Base-by-base conservation (phyloP, 176 grass and related monocot genomes). In the Ensete ventricosum region DNA sequence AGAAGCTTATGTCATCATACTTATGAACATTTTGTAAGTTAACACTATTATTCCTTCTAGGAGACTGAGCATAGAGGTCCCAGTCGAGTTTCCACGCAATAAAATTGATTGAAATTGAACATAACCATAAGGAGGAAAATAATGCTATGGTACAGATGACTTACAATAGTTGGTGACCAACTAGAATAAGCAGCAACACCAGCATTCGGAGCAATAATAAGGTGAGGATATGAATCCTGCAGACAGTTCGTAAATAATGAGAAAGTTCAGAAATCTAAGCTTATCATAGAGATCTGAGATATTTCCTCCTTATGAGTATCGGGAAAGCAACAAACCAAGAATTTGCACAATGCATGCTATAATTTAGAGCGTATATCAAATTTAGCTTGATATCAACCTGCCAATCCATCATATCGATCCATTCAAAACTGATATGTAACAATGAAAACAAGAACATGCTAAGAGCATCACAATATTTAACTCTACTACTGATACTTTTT, bases 151-250 rank as follows among this genome's bases (percentile, higher is more conserved):
- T 64, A 25, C 8, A 29, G 63, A 76, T 80, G 65, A 87, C 95
- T 83, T 85, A 98, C 90, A 79, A 98, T 84, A 73, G 95, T 91
- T 54, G 95, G 86, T 77, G 82, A 77, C 95, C 95, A 98, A 70
- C 78, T 91, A 85, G 86, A 84, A 83, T 91, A 93, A 59, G 95
- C 95, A 52, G 95, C 90, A 43, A 98, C 77, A 85, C 95, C 90
- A 29, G 95, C 95, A 98, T 98, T 98, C 79, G 88, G 86, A 67
- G 88, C 95, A 82, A 98, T 19, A 77, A 98, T 86, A 77, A 98
- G 74, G 74, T 91, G 73, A 34, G 90, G 95, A 67, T 75, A 81
- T 50, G 95, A 91, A 67, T 91, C 88, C 95, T 98, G 72, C 8
- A 14, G 82, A 78, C 13, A 59, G 50, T 25, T 16, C 54, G 73